Evolutionary conservation across 495 filamentous ascomycete species (phyloP).

Genomic region (Pseudomonodictys pantanalensis): DNA sequence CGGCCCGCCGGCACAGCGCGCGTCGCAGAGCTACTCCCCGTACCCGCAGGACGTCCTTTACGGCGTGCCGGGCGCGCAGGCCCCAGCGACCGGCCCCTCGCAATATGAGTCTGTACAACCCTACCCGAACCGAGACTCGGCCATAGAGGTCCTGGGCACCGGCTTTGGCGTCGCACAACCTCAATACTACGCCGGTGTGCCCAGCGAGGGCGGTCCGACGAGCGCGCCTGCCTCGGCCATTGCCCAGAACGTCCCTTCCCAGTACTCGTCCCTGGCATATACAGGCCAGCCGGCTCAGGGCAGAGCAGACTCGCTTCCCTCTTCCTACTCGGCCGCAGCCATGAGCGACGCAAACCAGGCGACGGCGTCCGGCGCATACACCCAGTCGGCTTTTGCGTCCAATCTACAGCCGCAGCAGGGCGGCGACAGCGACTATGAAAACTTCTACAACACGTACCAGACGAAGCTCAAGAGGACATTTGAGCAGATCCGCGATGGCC

Average conservation of each 20-base stretch:
- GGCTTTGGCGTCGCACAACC: constrained; percentile 65
- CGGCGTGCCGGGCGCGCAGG: constrained; percentile 62
- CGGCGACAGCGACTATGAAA: constrained; percentile 48
- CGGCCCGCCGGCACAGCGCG: constrained; percentile 29
- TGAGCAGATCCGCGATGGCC: constrained; percentile 68
- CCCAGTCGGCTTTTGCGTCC: constrained; percentile 30
- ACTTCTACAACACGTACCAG: constrained; percentile 74
- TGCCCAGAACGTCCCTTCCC: constrained; percentile 52
- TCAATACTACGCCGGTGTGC: constrained; percentile 63
- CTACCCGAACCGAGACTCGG: constrained; percentile 78
- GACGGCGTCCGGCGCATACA: constrained; percentile 22
- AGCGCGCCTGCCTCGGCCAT: constrained; percentile 56
- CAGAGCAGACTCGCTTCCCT: constrained; percentile 49
- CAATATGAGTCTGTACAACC: constrained; percentile 76
- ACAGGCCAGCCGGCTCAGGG: constrained; percentile 51
- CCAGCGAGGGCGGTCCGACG: constrained; percentile 45
- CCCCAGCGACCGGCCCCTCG: constrained; percentile 56
- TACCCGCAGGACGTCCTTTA: constrained; percentile 75
- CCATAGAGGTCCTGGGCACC: constrained; percentile 72
- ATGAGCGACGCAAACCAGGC: constrained; percentile 55
- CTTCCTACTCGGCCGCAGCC: constrained; percentile 51
- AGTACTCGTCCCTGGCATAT: constrained; percentile 55
- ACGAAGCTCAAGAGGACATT: constrained; percentile 69
- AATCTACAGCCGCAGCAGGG: constrained; percentile 39
- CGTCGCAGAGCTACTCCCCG: constrained; percentile 46